Percentiles rank a stretch among this genome's conserved stretches.
Conservation (phyloP, 2,329 filamentous ascomycete genomes). For the Daldinia sp. region DNA sequence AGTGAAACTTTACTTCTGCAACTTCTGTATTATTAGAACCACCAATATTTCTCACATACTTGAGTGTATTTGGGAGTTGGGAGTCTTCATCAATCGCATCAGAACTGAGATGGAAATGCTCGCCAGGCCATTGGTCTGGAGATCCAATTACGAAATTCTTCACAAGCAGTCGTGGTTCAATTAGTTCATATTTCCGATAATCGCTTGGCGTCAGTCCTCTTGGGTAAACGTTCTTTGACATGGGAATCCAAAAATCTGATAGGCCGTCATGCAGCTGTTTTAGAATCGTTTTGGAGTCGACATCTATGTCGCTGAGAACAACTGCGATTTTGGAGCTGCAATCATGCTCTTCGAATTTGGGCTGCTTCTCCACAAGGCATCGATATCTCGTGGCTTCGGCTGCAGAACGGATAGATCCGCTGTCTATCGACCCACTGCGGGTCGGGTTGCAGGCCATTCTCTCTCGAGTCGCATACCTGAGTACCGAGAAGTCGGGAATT, state of each 20-base stretch:
- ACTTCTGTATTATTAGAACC: neutral
- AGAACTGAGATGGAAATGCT: conserved; percentile 6
- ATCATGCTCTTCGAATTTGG: too few species aligned
- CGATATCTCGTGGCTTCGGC: too few species aligned
- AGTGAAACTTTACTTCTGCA: neutral
- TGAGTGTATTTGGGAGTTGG: neutral
- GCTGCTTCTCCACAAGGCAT: too few species aligned
- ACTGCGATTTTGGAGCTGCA: too few species aligned
- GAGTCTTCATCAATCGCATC: conserved; percentile 9
- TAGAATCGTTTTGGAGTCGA: neutral
- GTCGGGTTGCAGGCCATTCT: too few species aligned
- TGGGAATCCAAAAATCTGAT: conserved; percentile 18
- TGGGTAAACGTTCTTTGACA: neutral
- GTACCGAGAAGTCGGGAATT: too few species aligned
- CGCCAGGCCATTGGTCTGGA: neutral
- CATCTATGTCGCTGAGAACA: too few species aligned
- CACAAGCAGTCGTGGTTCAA: neutral
- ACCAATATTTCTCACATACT: too few species aligned
- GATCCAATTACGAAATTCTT: neutral
- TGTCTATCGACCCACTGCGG: too few species aligned
- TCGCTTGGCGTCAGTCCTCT: neutral
- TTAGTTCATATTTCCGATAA: neutral
- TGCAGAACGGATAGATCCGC: too few species aligned
- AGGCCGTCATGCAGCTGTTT: conserved; percentile 5
- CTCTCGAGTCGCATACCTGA: too few species aligned